Evolutionary conservation across 345 rosid species (phyloP).

Genomic region (Lepidium sativum): DNA sequence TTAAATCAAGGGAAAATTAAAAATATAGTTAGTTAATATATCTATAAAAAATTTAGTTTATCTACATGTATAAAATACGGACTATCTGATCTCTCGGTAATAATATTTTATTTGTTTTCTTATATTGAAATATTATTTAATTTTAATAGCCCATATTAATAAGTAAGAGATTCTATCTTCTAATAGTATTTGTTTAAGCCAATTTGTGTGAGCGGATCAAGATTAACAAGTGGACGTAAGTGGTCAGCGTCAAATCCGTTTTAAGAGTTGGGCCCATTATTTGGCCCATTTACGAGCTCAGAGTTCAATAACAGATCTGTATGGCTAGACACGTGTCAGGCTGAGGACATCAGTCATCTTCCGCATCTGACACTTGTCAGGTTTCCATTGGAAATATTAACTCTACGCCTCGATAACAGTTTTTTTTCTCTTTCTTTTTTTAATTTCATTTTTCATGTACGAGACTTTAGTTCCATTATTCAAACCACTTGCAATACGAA

Average conservation of each 20-base stretch:
- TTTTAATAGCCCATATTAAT: too few relatives aligned
- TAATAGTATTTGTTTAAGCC: not conserved
- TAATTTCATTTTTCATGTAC: not conserved
- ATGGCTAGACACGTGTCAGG: conserved; percentile 12
- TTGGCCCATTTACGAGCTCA: not conserved
- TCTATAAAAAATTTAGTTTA: too few relatives aligned
- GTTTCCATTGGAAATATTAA: not conserved
- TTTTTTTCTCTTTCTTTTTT: not conserved
- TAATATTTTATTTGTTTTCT: too few relatives aligned
- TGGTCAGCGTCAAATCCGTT: not conserved
- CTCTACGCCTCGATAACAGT: conserved; percentile 18
- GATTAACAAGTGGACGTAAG: too few relatives aligned
- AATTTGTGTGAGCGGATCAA: not conserved
- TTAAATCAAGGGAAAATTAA: too few relatives aligned
- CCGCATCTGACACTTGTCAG: conserved; percentile 8
- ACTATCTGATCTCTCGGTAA: too few relatives aligned
- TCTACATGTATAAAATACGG: too few relatives aligned
- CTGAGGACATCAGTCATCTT: not conserved
- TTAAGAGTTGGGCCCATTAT: not conserved
- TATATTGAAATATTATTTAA: too few relatives aligned
- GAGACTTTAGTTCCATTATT: not conserved
- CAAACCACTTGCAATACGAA: not conserved
- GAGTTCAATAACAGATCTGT: not conserved
- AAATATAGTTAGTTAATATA: too few relatives aligned
- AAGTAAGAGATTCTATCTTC: too few relatives aligned